Base-by-base conservation (phyloP, 1,139 yeast genomes). In the Kazachstania sp. region DNA sequence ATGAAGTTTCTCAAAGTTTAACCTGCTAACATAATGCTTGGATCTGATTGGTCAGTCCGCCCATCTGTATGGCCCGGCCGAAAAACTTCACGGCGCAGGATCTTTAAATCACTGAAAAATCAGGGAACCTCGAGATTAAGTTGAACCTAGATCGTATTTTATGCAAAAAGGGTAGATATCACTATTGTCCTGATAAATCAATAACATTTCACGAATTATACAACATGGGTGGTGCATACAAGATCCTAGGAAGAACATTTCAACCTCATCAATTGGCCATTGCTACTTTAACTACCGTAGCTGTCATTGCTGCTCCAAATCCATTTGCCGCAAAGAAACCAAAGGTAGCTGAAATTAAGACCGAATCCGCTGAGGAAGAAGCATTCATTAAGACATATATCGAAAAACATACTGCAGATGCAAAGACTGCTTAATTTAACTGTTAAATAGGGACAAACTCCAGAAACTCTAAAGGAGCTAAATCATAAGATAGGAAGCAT, bases 361-460 rank as follows among this genome's bases (percentile, higher is more conserved):
- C 96, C 54, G 69, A 80, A 50, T 78, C 88, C 50, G 79, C 88
- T 58, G 97, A 87, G 60, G 97, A 90, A 73, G 95, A 86, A 69
- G 82, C 83, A 69, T 90, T 83, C 72, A 76, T 82, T 58, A 64
- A 66, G 60, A 73, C 70, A 19, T 72, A 66, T 57, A 20, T 46
- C 4, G 36, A 40, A 29, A 40, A 45, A 19, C 45, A 45, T 20
- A 34, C 19, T 13, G 31, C 35, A 2, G 43, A 29, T 5, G 37
- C 34, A 16, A 32, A 40, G 43, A 8, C 11, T 15, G 16, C 19
- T 15, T 32, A 15, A 32, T 32, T 32, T 19, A 32, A 15, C 15
- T 32, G 19, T 23, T 7, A 23, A 23, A 7, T 23, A 23, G 28
- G 28, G 8, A 23, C 28, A 23, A 23, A 23, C 8, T 23, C 8